Conservation (phyloP, 2,329 filamentous ascomycete genomes). For the Trichophyton rubrum region DNA sequence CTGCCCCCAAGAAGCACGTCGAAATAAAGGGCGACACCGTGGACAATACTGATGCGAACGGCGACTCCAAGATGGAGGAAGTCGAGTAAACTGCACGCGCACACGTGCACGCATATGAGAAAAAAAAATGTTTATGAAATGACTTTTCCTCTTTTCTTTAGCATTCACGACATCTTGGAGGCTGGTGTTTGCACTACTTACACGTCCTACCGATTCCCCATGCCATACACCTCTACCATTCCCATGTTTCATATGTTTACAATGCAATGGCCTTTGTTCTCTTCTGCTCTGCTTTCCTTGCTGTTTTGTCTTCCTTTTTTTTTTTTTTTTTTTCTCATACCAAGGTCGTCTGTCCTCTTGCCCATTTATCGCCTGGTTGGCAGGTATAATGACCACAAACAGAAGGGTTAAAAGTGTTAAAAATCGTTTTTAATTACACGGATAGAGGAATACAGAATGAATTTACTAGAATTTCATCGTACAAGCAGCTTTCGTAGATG, state of each 20-base stretch:
- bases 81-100: slow-evolving; percentile 9
- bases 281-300: background rate
- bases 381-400: background rate
- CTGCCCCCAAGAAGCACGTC: slow-evolving; percentile 48
- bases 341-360: background rate
- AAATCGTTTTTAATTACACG: background rate
- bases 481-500: background rate
- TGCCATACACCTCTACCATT: background rate
- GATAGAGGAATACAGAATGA: slow-evolving; percentile 3
- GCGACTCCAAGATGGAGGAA: slow-evolving; percentile 17
- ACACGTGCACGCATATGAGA: background rate
- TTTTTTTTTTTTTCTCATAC: background rate
- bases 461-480: background rate
- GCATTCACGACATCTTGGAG: slow-evolving; percentile 2
- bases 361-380: background rate
- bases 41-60: slow-evolving; percentile 50
- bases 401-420: background rate
- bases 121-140: slow-evolving; percentile 5
- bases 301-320: background rate
- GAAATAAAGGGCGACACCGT: slow-evolving; percentile 64
- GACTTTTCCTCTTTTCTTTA: slow-evolving; percentile 1
- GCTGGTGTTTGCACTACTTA: slow-evolving; percentile 1
- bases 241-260: background rate
- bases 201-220: background rate
- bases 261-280: background rate